These are phyloP conservation scores for Vigna trinervia DNA, from an alignment of 306 rosid species.

Conservation along the genomic window DNA sequence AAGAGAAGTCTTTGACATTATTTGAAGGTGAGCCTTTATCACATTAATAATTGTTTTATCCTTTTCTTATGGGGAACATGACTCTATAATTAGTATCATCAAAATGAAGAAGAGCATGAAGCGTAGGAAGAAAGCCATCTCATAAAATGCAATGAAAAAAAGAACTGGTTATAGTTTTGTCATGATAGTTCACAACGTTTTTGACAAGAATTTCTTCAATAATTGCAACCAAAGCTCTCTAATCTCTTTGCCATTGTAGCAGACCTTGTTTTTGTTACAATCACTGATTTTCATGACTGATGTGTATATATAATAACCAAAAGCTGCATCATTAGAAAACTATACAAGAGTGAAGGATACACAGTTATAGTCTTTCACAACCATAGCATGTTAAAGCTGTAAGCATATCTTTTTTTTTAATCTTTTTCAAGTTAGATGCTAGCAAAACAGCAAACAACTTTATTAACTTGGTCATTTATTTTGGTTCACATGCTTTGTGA, in stretches of 20 bases:
- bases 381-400: slow-evolving; percentile 41
- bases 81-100: slow-evolving; percentile 40
- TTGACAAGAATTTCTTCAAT: slow-evolving; percentile 18
- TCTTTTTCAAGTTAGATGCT: slow-evolving; percentile 32
- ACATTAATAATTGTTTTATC: slow-evolving; percentile 45
- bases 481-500: slow-evolving; percentile 42
- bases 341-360: slow-evolving; percentile 41
- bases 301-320: neutral
- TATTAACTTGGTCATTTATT: slow-evolving; percentile 26
- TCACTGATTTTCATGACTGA: slow-evolving; percentile 20
- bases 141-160: slow-evolving; percentile 42
- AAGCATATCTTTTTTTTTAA: neutral
- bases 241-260: slow-evolving; percentile 30
- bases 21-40: slow-evolving; percentile 40
- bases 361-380: slow-evolving; percentile 27
- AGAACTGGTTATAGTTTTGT: slow-evolving; percentile 21
- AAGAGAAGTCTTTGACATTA: slow-evolving; percentile 39
- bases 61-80: slow-evolving; percentile 44
- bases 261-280: slow-evolving; percentile 6
- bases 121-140: slow-evolving; percentile 62
- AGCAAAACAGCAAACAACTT: slow-evolving; percentile 40
- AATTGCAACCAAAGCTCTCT: slow-evolving; percentile 11
- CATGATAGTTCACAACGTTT: slow-evolving; percentile 47
- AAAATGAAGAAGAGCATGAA: slow-evolving; percentile 58
- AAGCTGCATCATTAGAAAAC: slow-evolving; percentile 23